These are phyloP conservation scores for Seiridium cupressi DNA, from an alignment of 2,329 filamentous ascomycete species.

Conservation along the genomic window DNA sequence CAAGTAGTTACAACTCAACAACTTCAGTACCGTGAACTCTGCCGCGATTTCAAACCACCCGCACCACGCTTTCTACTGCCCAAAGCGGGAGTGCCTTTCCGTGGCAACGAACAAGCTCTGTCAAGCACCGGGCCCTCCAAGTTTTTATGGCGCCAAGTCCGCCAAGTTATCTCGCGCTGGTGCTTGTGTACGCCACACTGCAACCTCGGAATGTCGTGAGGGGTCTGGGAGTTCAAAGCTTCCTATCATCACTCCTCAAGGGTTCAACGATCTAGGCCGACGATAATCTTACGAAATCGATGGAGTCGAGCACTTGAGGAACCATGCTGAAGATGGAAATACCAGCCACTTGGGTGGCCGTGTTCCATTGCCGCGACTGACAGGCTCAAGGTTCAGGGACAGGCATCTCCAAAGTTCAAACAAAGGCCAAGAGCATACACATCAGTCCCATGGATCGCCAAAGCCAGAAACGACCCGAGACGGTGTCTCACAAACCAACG, in stretches of 20 bases:
- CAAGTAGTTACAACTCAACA: not conserved
- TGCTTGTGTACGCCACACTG: not conserved
- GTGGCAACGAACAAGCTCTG: not conserved
- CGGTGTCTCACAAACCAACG: not conserved
- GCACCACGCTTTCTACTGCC: too few species aligned
- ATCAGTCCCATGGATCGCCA: too few species aligned
- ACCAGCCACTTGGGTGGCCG: too few species aligned
- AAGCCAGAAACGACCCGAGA: too few species aligned
- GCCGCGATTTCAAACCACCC: not conserved
- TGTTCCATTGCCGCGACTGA: too few species aligned
- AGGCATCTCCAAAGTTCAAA: too few species aligned
- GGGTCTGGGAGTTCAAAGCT: too few species aligned
- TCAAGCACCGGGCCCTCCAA: not conserved
- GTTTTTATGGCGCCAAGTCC: not conserved
- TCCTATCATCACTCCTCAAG: not conserved
- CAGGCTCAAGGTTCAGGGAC: too few species aligned
- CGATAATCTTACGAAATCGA: too few species aligned
- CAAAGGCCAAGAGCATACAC: too few species aligned
- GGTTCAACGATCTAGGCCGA: not conserved
- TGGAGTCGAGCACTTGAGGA: too few species aligned
- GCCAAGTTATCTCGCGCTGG: not conserved
- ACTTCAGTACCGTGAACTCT: not conserved
- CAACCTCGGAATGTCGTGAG: not conserved
- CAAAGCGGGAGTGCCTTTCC: not conserved
- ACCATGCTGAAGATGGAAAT: too few species aligned